A percentile compares a stretch with the other conserved stretches of the same genome.
phyloP scores from a whole-genome alignment of 2,329 filamentous ascomycete species.

The Sphaerostilbella broomeana region DNA sequence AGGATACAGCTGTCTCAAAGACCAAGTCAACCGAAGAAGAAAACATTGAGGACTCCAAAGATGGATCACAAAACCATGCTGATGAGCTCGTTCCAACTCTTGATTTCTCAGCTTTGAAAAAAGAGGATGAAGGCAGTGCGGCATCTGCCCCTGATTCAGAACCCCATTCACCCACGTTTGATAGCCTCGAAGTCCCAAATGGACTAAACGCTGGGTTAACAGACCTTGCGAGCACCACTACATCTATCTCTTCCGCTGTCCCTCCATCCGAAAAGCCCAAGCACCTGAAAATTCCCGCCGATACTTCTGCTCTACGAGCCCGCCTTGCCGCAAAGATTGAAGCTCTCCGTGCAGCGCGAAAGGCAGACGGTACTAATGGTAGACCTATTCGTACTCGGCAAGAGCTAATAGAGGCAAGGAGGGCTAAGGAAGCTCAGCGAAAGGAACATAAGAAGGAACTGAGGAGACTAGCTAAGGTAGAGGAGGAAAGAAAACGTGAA shows the following conservation, averaged over 20 bases:
- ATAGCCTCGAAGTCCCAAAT: constrained; percentile 41
- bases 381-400: constrained; percentile 73
- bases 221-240: constrained; percentile 52
- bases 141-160: constrained; percentile 48
- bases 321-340: constrained; percentile 80
- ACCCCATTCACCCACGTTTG: constrained; percentile 47
- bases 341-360: constrained; percentile 74
- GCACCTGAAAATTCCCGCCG: constrained; percentile 59
- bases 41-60: background rate
- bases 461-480: constrained; percentile 67
- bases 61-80: background rate
- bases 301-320: constrained; percentile 68
- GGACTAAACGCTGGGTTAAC: constrained; percentile 30
- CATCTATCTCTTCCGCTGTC: constrained; percentile 62
- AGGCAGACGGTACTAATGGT: constrained; percentile 78
- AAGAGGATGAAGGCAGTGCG: constrained; percentile 39
- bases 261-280: constrained; percentile 56
- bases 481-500: constrained; percentile 64
- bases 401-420: constrained; percentile 83
- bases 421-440: constrained; percentile 79
- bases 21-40: constrained; percentile 14
- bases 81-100: constrained; percentile 17
- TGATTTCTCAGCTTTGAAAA: constrained; percentile 24
- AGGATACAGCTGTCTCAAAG: constrained; percentile 16
- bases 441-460: constrained; percentile 86